Base-by-base conservation (phyloP, 371 early-diverging fungal species). In the Smittium culicis region DNA sequence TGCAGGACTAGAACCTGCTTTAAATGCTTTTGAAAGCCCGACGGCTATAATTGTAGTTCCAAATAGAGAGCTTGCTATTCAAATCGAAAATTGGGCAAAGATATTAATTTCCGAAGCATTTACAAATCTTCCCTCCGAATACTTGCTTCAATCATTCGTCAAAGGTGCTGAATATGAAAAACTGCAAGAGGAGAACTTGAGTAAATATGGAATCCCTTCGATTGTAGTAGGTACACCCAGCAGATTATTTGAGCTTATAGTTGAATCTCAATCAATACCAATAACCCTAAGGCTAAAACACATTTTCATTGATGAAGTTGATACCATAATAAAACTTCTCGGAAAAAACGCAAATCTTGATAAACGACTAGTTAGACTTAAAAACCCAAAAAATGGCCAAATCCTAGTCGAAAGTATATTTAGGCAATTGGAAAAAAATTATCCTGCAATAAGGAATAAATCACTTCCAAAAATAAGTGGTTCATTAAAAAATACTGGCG, bases 21-120 rank as follows among this genome's bases (percentile, higher is more conserved):
- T 32, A 2, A 29, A 54, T 25, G 64, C 74, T 25, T 66, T 73
- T 1, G 58, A 57, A 2, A 25, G 35, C 24, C 71, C 66, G 17
- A 34, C 54, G 20, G 24, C 71, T 0, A 30, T 76, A 17, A 35
- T 76, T 8, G 63, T 77, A 0, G 77, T 73, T 34, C 77, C 77
- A 0, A 77, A 73, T 58, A 69, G 76, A 2, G 77, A 76, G 60
- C 70, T 77, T 28, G 77, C 76, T 3, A 17, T 76, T 30, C 77
- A 76, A 61, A 66, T 75, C 30, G 68, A 72, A 25, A 11, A 3
- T 14, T 76, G 77, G 77, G 58, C 69, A 0, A 25, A 25, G 0
- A 30, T 1, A 14, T 30, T 76, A 1, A 27, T 71, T 16, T 33
- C 16, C 0, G 30, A 27, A 2, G 70, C 72, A 28, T 73, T 70